Base-by-base conservation (phyloP, 1,284 basidiomycete species). In the Naganishia cerealis region DNA sequence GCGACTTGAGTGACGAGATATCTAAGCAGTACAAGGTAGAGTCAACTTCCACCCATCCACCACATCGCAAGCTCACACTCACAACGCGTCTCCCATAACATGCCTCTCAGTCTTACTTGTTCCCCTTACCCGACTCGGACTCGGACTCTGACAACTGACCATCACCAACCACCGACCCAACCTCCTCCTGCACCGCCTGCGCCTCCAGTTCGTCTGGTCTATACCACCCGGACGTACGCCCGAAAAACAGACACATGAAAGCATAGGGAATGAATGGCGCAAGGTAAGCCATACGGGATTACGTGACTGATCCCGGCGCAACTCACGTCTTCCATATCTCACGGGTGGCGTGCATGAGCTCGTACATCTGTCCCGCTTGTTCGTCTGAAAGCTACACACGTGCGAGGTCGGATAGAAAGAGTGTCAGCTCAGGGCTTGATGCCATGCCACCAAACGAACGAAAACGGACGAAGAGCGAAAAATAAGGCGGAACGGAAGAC, bases 291-390 rank as follows among this genome's bases (percentile, higher is more conserved):
- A 33, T 33, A 33, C 29, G 6, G 21, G 15, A 3, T 10, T 21
- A 3, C 21, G n/a, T 24, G 21, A 8, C 7, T 18, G 4, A 1
- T 9, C 46, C 21, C n/a, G 46, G 9, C 21, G 15, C 7, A 15
- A 78, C 80, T 75, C 69, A 81, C 77, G 74, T 76, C 76, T 89
- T 92, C 90, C 90, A 94, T 15, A 94, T 84, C 69, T 89, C 88
- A 76, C 90, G 91, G 0, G 91, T 88, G 0, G 87, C 90, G 72
- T 91, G 88, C 91, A 94, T 92, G 68, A 97, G 84, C 78, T 94
- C 92, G 76, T 94, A 92, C 53, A 96, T 81, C 78, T 96, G 93
- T 1, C 90, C 90, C 5, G 95, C 83, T 78, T 96, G 93, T 77
- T 94, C 81, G 59, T 84, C 80, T n/a, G 90, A 92, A 86, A 96